Evolutionary conservation across 1,284 basidiomycete species (phyloP), one percentile per base, ranked within the genome.

Genomic region (Inonotus obliquus): DNA sequence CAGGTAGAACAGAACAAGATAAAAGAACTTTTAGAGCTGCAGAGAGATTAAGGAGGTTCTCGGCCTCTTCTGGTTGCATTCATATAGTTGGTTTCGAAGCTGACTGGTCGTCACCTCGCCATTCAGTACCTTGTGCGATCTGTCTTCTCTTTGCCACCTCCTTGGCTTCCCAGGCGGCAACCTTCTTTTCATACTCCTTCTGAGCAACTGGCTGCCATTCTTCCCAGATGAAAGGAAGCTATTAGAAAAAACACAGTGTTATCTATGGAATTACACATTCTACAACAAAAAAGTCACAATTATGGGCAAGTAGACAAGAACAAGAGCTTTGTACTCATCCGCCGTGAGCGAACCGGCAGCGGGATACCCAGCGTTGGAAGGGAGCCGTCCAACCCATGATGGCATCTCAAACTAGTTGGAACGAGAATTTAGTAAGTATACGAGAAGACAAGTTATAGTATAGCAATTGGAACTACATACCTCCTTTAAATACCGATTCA

Each of bases 141-240:
- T n/a, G n/a, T n/a, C n/a, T n/a, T n/a, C n/a, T n/a, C n/a, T n/a
- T n/a, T n/a, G n/a, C 32, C 32, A 32, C 4, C 4, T 32, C 48
- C 14, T 25, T 23, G 5, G 2, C 3, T 13, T 17, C 27, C 19
- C 37, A 41, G 21, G 54, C 45, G 39, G 13, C 38, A 38, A 14
- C 14, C 4, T 32, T 53, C 21, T 47, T 53, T 4, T 60, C 23
- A 25, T 64, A 65, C 29, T 61, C 58, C 7, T 35, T 27, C 47
- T 63, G 27, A 27, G 63, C 62, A 1, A 45, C 29, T 2, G 57
- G 21, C 48, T 23, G 25, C 59, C 57, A 59, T 57, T 67, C 57
- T 17, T 58, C 47, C 64, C 65, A 67, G 7, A 68, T 62, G 7
- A 67, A 38, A n/a, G 67, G 35, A 14, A 60, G 29, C 59, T 60